These are phyloP conservation scores for Chlorella vulgaris DNA, from an alignment of 139 green algal genomes.

Conservation along the genomic window DNA sequence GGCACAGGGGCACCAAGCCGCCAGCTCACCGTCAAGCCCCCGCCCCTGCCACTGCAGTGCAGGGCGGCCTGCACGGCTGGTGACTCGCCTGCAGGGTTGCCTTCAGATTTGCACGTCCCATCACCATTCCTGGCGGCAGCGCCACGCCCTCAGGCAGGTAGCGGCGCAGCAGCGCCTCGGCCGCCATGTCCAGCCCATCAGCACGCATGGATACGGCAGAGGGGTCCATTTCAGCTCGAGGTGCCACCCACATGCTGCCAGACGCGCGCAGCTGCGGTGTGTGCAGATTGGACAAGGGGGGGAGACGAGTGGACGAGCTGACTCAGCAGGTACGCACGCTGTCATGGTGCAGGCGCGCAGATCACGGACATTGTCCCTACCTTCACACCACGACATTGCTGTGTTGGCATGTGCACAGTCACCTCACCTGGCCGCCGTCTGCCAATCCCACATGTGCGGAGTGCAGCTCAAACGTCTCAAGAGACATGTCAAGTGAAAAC, in stretches of 20 bases:
- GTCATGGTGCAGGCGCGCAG: neutral
- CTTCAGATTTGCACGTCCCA: conserved; percentile 51
- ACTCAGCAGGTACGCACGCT: neutral
- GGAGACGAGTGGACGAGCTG: neutral
- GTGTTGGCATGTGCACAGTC: neutral
- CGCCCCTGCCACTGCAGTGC: neutral
- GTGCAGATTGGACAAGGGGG: neutral
- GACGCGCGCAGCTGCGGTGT: conserved; percentile 47
- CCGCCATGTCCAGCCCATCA: conserved; percentile 56
- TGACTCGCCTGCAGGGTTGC: conserved; percentile 52
- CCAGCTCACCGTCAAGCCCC: neutral
- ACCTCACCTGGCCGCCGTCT: conserved; percentile 78
- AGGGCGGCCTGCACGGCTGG: no score
- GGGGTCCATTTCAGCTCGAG: conserved; percentile 79
- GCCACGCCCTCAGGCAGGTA: conserved; percentile 74
- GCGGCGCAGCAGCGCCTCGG: conserved; percentile 61
- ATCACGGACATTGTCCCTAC: no score
- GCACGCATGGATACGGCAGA: conserved; percentile 70
- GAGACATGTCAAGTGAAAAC: conserved; percentile 88
- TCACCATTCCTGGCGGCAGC: conserved; percentile 39
- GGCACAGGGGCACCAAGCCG: neutral
- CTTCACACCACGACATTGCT: neutral
- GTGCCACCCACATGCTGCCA: conserved; percentile 84
- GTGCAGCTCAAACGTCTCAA: conserved; percentile 78
- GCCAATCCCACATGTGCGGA: conserved; percentile 62